Conservation (phyloP, 108 stramenopile genomes). For the Cyclotella cryptica region DNA sequence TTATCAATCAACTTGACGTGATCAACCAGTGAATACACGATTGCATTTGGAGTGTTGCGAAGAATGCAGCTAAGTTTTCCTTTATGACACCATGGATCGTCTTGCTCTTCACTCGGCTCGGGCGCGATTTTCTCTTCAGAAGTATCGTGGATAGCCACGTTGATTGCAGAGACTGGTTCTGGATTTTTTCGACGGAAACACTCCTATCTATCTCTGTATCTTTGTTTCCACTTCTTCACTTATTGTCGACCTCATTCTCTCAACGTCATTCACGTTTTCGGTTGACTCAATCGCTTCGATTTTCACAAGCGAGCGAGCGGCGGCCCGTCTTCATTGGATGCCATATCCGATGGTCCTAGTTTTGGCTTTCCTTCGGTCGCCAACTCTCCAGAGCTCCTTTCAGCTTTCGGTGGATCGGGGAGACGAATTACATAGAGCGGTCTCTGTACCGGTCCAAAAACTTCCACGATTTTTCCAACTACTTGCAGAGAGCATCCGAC, state of each 20-base stretch:
- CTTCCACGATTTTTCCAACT: slow-evolving; percentile 82
- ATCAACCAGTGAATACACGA: slow-evolving; percentile 68
- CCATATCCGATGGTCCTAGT: not conserved
- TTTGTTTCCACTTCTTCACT: not conserved
- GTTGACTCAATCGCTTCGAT: too few relatives aligned
- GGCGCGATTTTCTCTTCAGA: not conserved
- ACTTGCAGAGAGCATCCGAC: slow-evolving; percentile 45
- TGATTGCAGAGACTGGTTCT: not conserved
- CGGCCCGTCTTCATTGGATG: not conserved
- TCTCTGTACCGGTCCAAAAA: slow-evolving; percentile 84
- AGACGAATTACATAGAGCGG: slow-evolving; percentile 87
- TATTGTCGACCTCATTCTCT: too few relatives aligned
- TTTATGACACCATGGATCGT: slow-evolving; percentile 69
- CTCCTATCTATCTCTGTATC: not conserved
- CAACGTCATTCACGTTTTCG: too few relatives aligned
- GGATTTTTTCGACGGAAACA: not conserved
- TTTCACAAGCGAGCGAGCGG: too few relatives aligned
- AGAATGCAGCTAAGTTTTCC: slow-evolving; percentile 66
- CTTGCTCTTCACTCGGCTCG: slow-evolving; percentile 1
- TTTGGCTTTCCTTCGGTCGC: not conserved
- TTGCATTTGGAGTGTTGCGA: slow-evolving; percentile 28
- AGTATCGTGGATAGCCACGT: slow-evolving; percentile 8
- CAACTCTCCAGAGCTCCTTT: not conserved
- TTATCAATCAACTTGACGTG: slow-evolving; percentile 77
- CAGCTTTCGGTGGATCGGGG: slow-evolving; percentile 34